Percentiles rank a stretch among this genome's conserved stretches.
Conservation (phyloP, 2,329 filamentous ascomycete species). For the Aspergillus clavatus region DNA sequence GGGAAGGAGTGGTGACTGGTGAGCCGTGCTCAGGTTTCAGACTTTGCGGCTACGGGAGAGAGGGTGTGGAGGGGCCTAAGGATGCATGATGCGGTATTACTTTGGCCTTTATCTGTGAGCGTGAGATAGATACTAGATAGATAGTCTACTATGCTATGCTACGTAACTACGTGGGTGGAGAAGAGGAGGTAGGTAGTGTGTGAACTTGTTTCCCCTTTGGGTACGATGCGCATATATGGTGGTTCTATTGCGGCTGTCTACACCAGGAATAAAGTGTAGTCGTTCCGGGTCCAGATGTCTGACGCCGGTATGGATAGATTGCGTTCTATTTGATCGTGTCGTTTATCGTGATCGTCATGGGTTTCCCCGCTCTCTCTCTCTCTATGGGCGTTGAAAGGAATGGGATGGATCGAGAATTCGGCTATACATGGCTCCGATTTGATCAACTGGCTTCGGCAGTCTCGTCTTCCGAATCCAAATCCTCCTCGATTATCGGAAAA, state of each 20-base stretch:
- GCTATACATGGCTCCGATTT: background rate
- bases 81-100: background rate
- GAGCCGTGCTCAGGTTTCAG: no score
- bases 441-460: background rate
- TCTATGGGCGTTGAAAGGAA: background rate
- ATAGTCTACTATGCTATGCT: no score
- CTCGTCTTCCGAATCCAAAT: constrained; percentile 61
- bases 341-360: background rate
- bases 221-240: background rate
- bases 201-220: background rate
- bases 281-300: background rate
- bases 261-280: background rate
- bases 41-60: no score
- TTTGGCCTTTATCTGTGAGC: no score
- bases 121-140: no score
- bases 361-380: no score
- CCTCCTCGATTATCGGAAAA: constrained; percentile 77
- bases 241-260: background rate
- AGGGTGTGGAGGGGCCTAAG: background rate
- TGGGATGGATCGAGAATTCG: background rate
- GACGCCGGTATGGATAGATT: background rate
- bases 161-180: no score
- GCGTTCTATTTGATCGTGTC: background rate
- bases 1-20: background rate
- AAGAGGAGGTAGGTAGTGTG: no score